Base-by-base conservation (phyloP, 2,329 filamentous ascomycete species). In the Fusarium udum region DNA sequence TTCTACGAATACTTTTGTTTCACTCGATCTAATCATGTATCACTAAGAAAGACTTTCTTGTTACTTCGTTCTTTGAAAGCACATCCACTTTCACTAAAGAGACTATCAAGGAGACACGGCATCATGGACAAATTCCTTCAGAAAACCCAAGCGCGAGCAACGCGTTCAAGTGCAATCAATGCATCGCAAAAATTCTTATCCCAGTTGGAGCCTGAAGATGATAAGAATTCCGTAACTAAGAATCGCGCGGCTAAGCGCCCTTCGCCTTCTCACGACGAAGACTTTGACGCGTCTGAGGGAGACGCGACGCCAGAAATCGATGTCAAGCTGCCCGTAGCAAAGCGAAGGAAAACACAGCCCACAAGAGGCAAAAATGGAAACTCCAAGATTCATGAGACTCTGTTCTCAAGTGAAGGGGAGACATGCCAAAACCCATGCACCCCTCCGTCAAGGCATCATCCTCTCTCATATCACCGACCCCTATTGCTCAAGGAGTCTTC, bases 381-480 rank as follows among this genome's bases (percentile, higher is more conserved):
- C n/a, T 49, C 56, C 15, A 63, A 74, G 24, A 55, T 76, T 6
- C 68, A 77, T 55, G 59, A 63, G 20, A 60, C 42, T 32, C 48
- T 78, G 12, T 78, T 78, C 16, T 74, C 69, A 7, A 39, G 37
- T 20, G 43, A 48, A 7, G 65, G 40, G 13, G 48, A 49, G 24
- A 63, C 49, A 13, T 48, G 26, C 32, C 53, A 55, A n/a, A 52
- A 31, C 12, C 48, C 68, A 32, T 78, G 76, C 36, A 24, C 13
- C 12, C 72, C 70, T 65, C 75, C 76, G 18, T 40, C 59, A 15
- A 77, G 80, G 49, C 67, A 51, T n/a, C 86, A 88, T 65, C 42
- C 64, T 34, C 59, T 80, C n/a, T 52, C 73, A 36, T 90, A 90
- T 64, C 88, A 90, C 75, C 81, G 82, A 6, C 87, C 88, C 1